These are phyloP conservation scores for Rhododendron williamsianum DNA, from an alignment of 148 eudicot genomes.

Conservation along the genomic window DNA sequence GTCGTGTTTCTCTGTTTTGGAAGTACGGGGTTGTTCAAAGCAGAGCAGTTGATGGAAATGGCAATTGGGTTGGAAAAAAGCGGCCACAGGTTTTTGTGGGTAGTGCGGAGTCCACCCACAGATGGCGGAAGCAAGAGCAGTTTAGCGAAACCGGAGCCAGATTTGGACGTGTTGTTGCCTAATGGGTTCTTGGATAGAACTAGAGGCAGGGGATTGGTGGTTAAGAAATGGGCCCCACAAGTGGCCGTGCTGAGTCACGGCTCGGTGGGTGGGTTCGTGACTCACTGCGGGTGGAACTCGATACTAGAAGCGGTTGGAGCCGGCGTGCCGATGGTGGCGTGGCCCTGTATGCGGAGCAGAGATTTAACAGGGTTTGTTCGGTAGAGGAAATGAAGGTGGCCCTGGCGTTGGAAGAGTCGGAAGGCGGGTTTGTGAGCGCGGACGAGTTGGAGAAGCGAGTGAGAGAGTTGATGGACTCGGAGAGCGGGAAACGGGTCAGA, in stretches of 20 bases:
- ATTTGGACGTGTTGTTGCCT: conserved; percentile 17
- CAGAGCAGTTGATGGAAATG: conserved; percentile 25
- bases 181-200: conserved; percentile 26
- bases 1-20: conserved; percentile 36
- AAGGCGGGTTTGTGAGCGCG: conserved; percentile 30
- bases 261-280: conserved; percentile 26
- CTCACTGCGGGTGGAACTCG: conserved; percentile 44
- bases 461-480: conserved; percentile 25
- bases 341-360: conserved; percentile 55
- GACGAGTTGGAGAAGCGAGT: conserved; percentile 36
- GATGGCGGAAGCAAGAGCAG: not conserved
- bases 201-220: conserved; percentile 21
- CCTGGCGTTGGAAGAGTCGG: conserved; percentile 28
- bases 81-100: conserved; percentile 33
- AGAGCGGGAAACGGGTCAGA: conserved; percentile 16
- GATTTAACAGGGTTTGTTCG: conserved; percentile 32
- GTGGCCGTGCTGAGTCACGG: conserved; percentile 19
- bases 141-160: conserved; percentile 7
- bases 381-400: conserved; percentile 39
- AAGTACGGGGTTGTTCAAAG: conserved; percentile 17
- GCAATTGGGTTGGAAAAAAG: conserved; percentile 30
- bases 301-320: conserved; percentile 27
- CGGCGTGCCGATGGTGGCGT: conserved; percentile 42
- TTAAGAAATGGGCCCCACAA: conserved; percentile 34
- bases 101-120: conserved; percentile 23